These are phyloP conservation scores for Wickerhamiella azymoides DNA, from an alignment of 805 yeast species.

Conservation along the genomic window DNA sequence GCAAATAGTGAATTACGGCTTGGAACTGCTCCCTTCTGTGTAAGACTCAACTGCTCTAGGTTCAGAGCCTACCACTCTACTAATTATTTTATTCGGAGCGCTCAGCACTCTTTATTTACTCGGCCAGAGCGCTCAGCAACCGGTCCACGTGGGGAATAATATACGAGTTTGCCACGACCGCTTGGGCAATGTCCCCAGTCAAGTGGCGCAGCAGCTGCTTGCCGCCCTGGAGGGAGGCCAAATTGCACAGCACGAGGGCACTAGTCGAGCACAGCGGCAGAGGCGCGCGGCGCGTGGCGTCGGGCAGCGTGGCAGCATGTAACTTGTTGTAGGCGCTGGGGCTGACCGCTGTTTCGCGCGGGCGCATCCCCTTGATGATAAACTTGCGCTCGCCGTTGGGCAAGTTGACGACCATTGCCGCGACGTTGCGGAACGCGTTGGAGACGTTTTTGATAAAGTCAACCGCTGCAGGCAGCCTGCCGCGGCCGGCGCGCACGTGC, in stretches of 20 bases:
- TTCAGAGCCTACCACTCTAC: too few relatives aligned
- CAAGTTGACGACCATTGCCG: conserved; percentile 78
- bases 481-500: conserved; percentile 35
- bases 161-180: conserved; percentile 18
- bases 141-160: conserved; percentile 18
- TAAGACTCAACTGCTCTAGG: too few relatives aligned
- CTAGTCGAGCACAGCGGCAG: conserved; percentile 24
- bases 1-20: too few relatives aligned
- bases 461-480: conserved; percentile 75
- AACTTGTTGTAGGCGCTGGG: conserved; percentile 13
- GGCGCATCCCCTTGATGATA: conserved; percentile 88
- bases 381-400: conserved; percentile 61
- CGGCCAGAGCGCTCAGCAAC: conserved; percentile 13
- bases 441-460: conserved; percentile 93
- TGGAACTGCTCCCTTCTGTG: too few relatives aligned
- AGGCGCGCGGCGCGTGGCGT: conserved; percentile 14
- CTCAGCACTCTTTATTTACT: too few relatives aligned
- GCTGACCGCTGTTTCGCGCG: conserved; percentile 38
- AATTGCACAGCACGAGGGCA: conserved; percentile 25
- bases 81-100: too few relatives aligned
- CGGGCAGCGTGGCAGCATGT: conserved; percentile 8
- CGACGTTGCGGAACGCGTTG: conserved; percentile 71
- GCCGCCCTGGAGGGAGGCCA: conserved; percentile 23
- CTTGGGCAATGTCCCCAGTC: conserved; percentile 15
- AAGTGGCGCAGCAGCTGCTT: conserved; percentile 15